Percentiles rank a stretch among this genome's conserved stretches.
Evolutionary conservation across 1,284 basidiomycete genomes (phyloP).

Genomic region (Ganoderma lingzhi): DNA sequence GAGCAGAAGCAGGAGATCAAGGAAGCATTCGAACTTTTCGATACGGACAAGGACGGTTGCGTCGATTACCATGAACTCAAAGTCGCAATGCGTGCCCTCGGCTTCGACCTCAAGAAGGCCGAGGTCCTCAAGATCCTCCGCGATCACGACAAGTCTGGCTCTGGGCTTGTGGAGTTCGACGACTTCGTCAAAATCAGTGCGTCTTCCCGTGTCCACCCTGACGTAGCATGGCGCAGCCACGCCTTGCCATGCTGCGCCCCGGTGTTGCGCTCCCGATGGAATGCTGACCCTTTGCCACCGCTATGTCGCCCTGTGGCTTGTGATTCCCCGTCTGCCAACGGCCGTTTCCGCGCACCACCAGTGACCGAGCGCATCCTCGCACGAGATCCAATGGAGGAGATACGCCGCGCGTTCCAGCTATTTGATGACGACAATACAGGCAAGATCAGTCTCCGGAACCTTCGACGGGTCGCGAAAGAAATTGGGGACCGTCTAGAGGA

Average conservation of each 20-base stretch:
- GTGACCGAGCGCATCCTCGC: slow-evolving; percentile 95
- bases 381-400: slow-evolving; percentile 97
- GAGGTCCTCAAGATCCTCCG: slow-evolving; percentile 96
- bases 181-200: slow-evolving; percentile 96
- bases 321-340: slow-evolving; percentile 4
- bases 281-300: slow-evolving; percentile 7
- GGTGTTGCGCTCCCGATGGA: background rate
- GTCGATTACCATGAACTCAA: slow-evolving; percentile 99
- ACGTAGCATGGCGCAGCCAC: background rate
- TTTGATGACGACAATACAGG: slow-evolving; percentile 98
- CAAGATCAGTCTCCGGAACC: slow-evolving; percentile 91
- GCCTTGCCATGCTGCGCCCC: background rate
- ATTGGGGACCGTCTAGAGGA: slow-evolving; percentile 96
- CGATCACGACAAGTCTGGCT: slow-evolving; percentile 91
- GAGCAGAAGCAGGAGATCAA: slow-evolving; percentile 98
- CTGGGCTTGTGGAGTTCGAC: slow-evolving; percentile 94
- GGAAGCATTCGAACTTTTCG: slow-evolving; percentile 99
- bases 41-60: slow-evolving; percentile 98
- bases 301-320: background rate
- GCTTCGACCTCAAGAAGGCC: slow-evolving; percentile 98
- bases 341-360: slow-evolving; percentile 45
- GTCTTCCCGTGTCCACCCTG: slow-evolving; percentile 48
- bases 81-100: slow-evolving; percentile 97
- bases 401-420: slow-evolving; percentile 93
- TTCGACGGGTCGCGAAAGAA: slow-evolving; percentile 95